Evolutionary conservation across 257 asterid genomes (phyloP), one percentile per base, ranked within the genome.

Genomic region (Jasminum sambac): DNA sequence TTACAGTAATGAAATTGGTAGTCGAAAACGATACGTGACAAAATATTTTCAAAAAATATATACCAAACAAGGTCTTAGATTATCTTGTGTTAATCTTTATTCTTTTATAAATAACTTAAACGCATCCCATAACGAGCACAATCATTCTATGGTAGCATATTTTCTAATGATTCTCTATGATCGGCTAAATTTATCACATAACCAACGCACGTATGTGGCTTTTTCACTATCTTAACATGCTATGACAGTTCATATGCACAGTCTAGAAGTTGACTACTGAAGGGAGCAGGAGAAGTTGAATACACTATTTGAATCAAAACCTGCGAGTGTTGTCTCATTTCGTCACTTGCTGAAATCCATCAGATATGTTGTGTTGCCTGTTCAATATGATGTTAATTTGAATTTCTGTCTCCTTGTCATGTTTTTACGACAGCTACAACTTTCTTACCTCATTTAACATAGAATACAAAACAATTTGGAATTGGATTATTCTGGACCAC

Each of bases 331-430:
- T 39, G 46, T 38, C 66, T 62, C 57, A 17, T 63, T 36, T 59
- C 63, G 40, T 50, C 50, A 19, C 19, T 74, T 74, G 55, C 57
- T 43, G 61, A 25, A 41, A 37, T 26, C 40, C 69, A 36, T 58
- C 39, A 30, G 17, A 13, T 67, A n/a, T n/a, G n/a, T n/a, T n/a
- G n/a, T n/a, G n/a, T 43, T 38, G 30, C 40, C 36, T 64, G 36
- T 69, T 70, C 61, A 52, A 19, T 8, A n/a, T 5, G 8, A 8
- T 65, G n/a, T 48, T 6, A 21, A 43, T 40, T 41, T 52, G 38
- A 48, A 63, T 38, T 58, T 40, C 30, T 11, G 62, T 39, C 21
- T 17, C 36, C 71, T 66, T 69, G 66, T 44, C 71, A 46, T 63
- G 66, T 57, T 64, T 68, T 37, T 34, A 26, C 44, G 50, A 65